phyloP scores from a whole-genome alignment of 345 rosid genomes.

The Salix purpurea region DNA sequence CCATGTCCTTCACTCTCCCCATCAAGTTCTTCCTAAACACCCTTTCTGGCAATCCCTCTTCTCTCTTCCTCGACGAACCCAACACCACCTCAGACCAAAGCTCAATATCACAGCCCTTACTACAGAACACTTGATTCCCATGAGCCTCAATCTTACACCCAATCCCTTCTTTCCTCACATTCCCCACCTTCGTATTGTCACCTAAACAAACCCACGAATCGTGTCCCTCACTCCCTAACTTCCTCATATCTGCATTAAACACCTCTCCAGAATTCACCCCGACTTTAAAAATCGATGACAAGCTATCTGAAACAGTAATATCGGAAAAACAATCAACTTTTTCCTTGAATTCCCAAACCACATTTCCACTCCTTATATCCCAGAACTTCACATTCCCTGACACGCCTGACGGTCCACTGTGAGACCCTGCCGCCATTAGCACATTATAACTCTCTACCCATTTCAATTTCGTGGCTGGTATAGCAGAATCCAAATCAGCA shows the following conservation, averaged over 20 bases:
- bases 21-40: constrained; percentile 67
- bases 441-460: constrained; percentile 62
- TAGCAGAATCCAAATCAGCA: constrained; percentile 64
- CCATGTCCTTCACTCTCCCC: constrained; percentile 53
- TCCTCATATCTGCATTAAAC: constrained; percentile 60
- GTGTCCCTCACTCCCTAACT: constrained; percentile 31
- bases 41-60: constrained; percentile 43
- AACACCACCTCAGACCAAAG: constrained; percentile 80
- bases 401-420: constrained; percentile 76
- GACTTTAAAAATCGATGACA: constrained; percentile 65
- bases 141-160: constrained; percentile 75
- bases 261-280: constrained; percentile 79
- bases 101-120: constrained; percentile 61
- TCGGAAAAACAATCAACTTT: constrained; percentile 79
- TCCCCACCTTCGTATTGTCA: constrained; percentile 43
- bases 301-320: constrained; percentile 59
- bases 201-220: constrained; percentile 66
- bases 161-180: constrained; percentile 73
- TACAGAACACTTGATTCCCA: constrained; percentile 76
- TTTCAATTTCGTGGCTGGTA: constrained; percentile 73
- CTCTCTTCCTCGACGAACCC: constrained; percentile 28
- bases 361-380: constrained; percentile 74
- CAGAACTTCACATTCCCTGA: constrained; percentile 63
- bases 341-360: constrained; percentile 76
- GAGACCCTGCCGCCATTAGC: constrained; percentile 87